Conservation (phyloP, 106 monocot species). For the Triglochin maritima region DNA sequence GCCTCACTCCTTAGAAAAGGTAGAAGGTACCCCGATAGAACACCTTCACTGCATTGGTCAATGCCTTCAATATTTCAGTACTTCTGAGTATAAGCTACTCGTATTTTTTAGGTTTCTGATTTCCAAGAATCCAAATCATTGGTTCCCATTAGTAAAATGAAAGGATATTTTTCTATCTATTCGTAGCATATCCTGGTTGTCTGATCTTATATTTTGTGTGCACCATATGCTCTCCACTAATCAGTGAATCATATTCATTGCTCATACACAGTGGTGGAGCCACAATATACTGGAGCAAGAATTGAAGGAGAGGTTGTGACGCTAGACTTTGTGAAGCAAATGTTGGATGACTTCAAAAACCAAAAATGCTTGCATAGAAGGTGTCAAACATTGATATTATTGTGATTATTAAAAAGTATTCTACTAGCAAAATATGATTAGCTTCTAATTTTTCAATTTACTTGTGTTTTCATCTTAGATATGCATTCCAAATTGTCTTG, state of each 20-base stretch:
- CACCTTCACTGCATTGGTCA: no score
- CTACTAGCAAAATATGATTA: not conserved
- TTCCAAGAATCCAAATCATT: no score
- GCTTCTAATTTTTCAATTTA: not conserved
- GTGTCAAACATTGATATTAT: constrained; percentile 11
- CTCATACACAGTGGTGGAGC: constrained; percentile 68
- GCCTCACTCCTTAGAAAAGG: no score
- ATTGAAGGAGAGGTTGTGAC: constrained; percentile 88
- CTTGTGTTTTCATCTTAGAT: constrained; percentile 29
- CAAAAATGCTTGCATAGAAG: constrained; percentile 88
- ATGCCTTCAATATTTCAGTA: no score
- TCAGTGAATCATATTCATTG: not conserved
- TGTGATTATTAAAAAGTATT: not conserved
- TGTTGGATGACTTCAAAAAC: constrained; percentile 89
- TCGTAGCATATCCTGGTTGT: no score
- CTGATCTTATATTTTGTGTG: not conserved
- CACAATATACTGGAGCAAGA: constrained; percentile 84
- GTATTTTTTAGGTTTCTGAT: no score
- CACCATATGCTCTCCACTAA: not conserved
- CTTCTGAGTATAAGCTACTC: no score
- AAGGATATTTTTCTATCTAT: no score
- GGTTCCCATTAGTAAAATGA: no score
- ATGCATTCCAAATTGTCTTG: constrained; percentile 82
- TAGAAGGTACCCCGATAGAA: no score
- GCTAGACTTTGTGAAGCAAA: constrained; percentile 77